A percentile compares a stretch with the other conserved stretches of the same genome.
Evolutionary conservation across 768 basidiomycete genomes (phyloP).

Genomic region (Clathrus columnatus): DNA sequence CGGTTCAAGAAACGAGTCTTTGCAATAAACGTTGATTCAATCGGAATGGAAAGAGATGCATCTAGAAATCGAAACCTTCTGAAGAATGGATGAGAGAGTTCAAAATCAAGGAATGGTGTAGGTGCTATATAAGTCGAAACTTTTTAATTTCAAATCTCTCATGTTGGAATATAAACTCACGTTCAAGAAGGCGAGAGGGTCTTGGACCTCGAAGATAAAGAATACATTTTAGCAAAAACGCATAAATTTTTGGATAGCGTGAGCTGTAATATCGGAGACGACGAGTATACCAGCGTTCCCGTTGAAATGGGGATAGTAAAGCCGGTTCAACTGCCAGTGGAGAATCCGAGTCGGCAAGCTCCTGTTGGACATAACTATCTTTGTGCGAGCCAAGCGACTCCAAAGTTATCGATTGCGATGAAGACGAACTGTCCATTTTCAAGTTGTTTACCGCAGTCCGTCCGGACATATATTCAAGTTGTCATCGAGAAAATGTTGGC

Average conservation of each 20-base stretch:
- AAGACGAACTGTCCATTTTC: neutral
- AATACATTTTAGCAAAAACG: neutral
- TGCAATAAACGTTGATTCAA: conserved; percentile 48
- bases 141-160: too few species aligned
- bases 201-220: conserved; percentile 4
- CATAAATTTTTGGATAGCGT: conserved; percentile 3
- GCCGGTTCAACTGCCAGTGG: too few species aligned
- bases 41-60: neutral
- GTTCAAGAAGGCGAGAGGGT: neutral
- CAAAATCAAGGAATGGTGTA: conserved; percentile 5
- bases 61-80: neutral
- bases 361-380: too few species aligned
- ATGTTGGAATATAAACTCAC: neutral
- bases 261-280: neutral
- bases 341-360: too few species aligned
- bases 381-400: neutral
- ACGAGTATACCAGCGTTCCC: neutral
- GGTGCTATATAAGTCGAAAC: conserved; percentile 1
- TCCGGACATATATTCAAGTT: neutral
- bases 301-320: neutral
- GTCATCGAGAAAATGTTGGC: too few species aligned
- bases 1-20: conserved; percentile 43
- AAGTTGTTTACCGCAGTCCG: neutral
- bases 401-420: neutral
- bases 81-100: neutral